phyloP scores from a whole-genome alignment of 306 rosid species.

The Acacia acuminata region DNA sequence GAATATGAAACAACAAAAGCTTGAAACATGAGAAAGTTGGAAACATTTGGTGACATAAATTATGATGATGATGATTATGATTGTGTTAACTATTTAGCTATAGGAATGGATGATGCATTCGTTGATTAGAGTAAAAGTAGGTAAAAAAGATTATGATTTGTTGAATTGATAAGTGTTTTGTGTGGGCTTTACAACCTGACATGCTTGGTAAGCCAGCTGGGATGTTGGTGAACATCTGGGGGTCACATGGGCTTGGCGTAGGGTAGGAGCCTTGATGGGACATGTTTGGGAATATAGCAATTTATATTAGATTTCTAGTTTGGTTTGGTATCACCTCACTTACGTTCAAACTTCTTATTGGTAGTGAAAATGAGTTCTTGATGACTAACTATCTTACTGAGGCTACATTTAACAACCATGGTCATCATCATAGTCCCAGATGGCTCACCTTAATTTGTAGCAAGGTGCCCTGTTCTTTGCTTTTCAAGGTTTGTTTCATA shows the following conservation, averaged over 20 bases:
- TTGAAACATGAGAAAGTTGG: constrained; percentile 9
- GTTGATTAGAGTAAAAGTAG: constrained; percentile 5
- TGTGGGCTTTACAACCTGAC: constrained; percentile 38
- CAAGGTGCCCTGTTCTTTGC: background rate
- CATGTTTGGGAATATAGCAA: constrained; percentile 38
- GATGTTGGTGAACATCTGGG: constrained; percentile 58
- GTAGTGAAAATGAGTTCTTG: background rate
- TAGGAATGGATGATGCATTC: background rate
- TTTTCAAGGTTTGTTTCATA: background rate
- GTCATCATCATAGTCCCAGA: background rate
- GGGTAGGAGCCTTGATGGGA: constrained; percentile 38
- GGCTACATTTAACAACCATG: background rate
- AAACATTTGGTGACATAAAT: constrained; percentile 34
- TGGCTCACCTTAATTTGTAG: background rate
- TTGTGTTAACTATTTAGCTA: background rate
- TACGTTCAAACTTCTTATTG: constrained; percentile 4
- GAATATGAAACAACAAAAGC: background rate
- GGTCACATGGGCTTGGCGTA: constrained; percentile 63
- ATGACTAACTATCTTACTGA: background rate
- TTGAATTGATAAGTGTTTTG: background rate
- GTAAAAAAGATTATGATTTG: constrained; percentile 20
- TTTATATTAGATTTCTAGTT: background rate
- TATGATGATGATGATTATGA: background rate
- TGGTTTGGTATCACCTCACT: constrained; percentile 30
- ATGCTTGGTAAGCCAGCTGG: constrained; percentile 47